A percentile compares a stretch with the other conserved stretches of the same genome.
These are phyloP conservation scores for Thymus mandschuricus DNA, from an alignment of 257 asterid genomes.

Conservation along the genomic window DNA sequence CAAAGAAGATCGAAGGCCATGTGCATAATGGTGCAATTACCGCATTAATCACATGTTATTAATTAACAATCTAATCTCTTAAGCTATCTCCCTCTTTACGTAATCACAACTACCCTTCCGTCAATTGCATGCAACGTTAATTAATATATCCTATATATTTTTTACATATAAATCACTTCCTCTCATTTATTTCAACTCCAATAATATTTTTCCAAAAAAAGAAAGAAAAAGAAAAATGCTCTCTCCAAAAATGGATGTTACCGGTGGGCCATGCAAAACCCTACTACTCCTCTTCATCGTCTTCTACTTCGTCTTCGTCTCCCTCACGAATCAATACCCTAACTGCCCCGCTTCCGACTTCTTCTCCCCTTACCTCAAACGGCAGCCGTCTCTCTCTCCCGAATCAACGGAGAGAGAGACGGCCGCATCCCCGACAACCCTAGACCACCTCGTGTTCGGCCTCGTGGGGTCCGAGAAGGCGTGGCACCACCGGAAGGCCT, in stretches of 20 bases:
- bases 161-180: neutral
- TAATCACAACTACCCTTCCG: neutral
- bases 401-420: neutral
- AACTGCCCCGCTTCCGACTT: slow-evolving; percentile 42
- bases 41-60: slow-evolving; percentile 21
- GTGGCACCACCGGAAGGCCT: slow-evolving; percentile 42
- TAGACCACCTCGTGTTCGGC: slow-evolving; percentile 52
- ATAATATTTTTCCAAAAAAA: neutral
- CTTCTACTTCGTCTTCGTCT: slow-evolving; percentile 32
- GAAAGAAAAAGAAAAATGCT: slow-evolving; percentile 17
- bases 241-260: slow-evolving; percentile 27
- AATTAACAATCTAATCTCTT: neutral
- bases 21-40: neutral
- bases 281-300: slow-evolving; percentile 33
- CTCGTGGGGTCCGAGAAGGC: slow-evolving; percentile 52
- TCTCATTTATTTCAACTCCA: neutral
- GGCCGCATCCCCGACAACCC: slow-evolving; percentile 26
- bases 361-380: slow-evolving; percentile 23
- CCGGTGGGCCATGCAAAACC: slow-evolving; percentile 36
- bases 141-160: neutral
- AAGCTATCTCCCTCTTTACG: slow-evolving; percentile 13
- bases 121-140: neutral
- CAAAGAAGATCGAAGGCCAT: slow-evolving; percentile 23
- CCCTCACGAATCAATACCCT: slow-evolving; percentile 38
- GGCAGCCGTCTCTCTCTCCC: neutral